phyloP scores from a whole-genome alignment of 2,329 filamentous ascomycete genomes.

The Aspergillus floridensis region DNA sequence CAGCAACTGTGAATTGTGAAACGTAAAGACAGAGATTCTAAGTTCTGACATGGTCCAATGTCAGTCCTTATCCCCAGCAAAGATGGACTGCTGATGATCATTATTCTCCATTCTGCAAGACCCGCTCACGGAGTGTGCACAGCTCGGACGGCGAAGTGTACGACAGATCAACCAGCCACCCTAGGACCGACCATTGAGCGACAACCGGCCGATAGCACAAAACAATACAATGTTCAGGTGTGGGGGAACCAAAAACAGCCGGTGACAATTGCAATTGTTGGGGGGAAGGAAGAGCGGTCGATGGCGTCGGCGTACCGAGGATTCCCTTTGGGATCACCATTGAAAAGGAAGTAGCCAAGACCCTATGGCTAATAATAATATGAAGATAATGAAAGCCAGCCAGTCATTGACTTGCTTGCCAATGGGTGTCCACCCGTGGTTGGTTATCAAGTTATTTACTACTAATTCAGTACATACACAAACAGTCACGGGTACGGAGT shows the following conservation, averaged over 20 bases:
- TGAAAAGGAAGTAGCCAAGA: background rate
- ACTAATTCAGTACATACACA: too few species aligned
- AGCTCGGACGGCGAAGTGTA: background rate
- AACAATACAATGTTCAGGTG: background rate
- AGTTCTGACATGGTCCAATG: background rate
- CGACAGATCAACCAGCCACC: background rate
- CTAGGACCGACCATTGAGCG: background rate
- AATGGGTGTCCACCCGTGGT: background rate
- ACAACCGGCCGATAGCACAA: background rate
- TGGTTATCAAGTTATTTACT: background rate
- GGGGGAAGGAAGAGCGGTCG: background rate
- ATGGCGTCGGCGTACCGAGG: conserved; percentile 3
- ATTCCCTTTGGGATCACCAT: conserved; percentile 2
- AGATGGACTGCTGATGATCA: background rate
- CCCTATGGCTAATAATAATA: background rate
- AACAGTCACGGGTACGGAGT: too few species aligned
- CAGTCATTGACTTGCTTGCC: background rate
- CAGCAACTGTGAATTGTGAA: background rate
- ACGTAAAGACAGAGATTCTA: background rate
- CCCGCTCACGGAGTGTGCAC: background rate
- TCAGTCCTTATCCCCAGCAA: background rate
- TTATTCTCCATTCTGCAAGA: conserved; percentile 1
- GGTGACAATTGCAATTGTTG: conserved; percentile 1
- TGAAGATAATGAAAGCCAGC: background rate
- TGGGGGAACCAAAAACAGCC: background rate